Evolutionary conservation across 2,329 filamentous ascomycete species (phyloP).

Genomic region (Claviceps digitariae): DNA sequence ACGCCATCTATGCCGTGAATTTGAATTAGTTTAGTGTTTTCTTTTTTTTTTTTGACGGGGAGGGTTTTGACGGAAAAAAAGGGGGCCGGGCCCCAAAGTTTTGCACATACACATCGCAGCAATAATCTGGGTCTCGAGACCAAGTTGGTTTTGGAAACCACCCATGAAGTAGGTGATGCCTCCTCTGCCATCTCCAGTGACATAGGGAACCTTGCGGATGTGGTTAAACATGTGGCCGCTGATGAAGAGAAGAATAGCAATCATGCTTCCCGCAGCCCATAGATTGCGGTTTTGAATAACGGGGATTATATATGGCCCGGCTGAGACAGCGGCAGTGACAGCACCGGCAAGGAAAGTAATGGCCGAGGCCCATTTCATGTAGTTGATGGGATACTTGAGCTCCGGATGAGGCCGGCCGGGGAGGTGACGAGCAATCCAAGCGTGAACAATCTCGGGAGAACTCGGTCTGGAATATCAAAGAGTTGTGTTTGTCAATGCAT

Average conservation of each 20-base stretch:
- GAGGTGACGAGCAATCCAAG: constrained; percentile 67
- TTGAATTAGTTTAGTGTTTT: background rate
- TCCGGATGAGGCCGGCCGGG: constrained; percentile 63
- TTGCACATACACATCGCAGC: constrained; percentile 70
- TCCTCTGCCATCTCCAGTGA: constrained; percentile 69
- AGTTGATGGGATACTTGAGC: constrained; percentile 81
- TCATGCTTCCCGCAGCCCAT: constrained; percentile 83
- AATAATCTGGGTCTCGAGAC: constrained; percentile 89
- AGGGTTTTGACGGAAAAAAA: too few species aligned
- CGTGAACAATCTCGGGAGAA: constrained; percentile 62
- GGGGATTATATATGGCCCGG: constrained; percentile 67
- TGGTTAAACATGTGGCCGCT: constrained; percentile 99
- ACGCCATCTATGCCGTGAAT: constrained; percentile 37
- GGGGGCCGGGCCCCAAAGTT: too few species aligned
- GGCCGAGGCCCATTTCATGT: constrained; percentile 55
- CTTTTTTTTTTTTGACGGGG: background rate
- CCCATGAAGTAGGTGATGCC: constrained; percentile 81
- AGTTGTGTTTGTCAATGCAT: background rate
- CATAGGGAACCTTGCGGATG: constrained; percentile 90
- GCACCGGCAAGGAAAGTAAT: constrained; percentile 56
- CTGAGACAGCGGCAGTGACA: constrained; percentile 54
- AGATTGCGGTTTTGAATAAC: constrained; percentile 80
- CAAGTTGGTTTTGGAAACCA: constrained; percentile 88
- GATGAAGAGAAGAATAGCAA: constrained; percentile 82
- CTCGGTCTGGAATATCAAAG: constrained; percentile 39